phyloP scores from a whole-genome alignment of 1,284 basidiomycete genomes.

The Leccinum fallax region DNA sequence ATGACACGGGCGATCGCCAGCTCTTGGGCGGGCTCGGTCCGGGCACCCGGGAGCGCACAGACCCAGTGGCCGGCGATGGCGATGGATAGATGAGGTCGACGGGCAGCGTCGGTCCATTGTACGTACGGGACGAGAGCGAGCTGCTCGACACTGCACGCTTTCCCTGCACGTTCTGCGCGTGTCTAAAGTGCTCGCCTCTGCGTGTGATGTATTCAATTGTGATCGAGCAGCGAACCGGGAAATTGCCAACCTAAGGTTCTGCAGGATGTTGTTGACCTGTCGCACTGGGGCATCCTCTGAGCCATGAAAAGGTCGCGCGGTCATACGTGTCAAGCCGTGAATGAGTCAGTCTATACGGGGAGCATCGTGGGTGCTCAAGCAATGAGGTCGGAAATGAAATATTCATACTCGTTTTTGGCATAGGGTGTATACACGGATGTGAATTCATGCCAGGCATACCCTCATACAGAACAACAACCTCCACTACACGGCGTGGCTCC shows the following conservation, averaged over 20 bases:
- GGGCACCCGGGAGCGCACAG: conserved; percentile 28
- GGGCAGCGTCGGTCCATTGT: conserved; percentile 46
- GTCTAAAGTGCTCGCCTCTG: conserved; percentile 69
- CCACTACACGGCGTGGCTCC: conserved; percentile 19
- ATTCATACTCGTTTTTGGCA: conserved; percentile 32
- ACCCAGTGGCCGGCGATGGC: neutral
- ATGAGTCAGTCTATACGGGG: neutral
- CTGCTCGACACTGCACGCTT: conserved; percentile 34
- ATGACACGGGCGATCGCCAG: conserved; percentile 37
- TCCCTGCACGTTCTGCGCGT: conserved; percentile 53
- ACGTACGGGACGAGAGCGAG: conserved; percentile 25
- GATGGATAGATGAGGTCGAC: conserved; percentile 36
- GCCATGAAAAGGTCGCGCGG: conserved; percentile 13
- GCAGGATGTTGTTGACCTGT: conserved; percentile 52
- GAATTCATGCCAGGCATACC: conserved; percentile 43
- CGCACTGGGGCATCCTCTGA: conserved; percentile 15
- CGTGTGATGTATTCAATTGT: neutral
- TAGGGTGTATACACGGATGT: conserved; percentile 31
- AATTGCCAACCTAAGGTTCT: conserved; percentile 29
- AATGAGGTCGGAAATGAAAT: neutral
- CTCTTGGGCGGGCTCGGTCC: conserved; percentile 54
- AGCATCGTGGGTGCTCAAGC: neutral
- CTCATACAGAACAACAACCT: conserved; percentile 32
- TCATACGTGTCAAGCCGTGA: neutral
- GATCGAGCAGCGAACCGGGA: neutral